Conservation (phyloP, 2,329 filamentous ascomycete species). For the Ramularia collo-cygni region DNA sequence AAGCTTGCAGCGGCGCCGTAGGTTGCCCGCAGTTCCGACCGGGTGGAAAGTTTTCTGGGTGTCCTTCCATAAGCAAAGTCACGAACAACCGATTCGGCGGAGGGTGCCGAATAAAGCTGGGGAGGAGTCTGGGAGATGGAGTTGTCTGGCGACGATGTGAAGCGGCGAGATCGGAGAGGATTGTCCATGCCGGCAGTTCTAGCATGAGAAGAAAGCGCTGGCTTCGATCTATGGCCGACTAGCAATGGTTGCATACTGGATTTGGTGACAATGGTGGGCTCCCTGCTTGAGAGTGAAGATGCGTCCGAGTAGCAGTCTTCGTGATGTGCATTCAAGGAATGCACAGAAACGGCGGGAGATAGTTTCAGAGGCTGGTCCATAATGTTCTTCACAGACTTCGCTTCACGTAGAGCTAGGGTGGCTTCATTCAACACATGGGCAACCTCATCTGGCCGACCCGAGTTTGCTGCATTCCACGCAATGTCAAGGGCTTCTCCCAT, state of each 20-base stretch:
- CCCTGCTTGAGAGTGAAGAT: not conserved
- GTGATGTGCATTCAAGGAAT: constrained; percentile 2
- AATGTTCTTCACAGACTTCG: constrained; percentile 17
- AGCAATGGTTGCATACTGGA: constrained; percentile 1
- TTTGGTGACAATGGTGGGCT: constrained; percentile 6
- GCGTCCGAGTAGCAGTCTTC: not conserved
- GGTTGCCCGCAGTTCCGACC: not conserved
- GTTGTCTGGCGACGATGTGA: constrained; percentile 5
- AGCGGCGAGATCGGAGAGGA: not conserved
- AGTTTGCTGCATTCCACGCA: constrained; percentile 30
- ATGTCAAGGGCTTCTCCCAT: constrained; percentile 36
- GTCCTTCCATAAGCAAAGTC: constrained; percentile 26
- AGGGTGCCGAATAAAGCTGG: constrained; percentile 23
- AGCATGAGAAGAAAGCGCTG: no score
- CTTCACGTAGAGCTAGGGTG: constrained; percentile 29
- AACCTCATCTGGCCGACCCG: constrained; percentile 32
- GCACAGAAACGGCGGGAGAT: constrained; percentile 5
- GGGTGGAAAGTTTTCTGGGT: constrained; percentile 2
- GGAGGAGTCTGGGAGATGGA: constrained; percentile 25
- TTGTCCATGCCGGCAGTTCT: not conserved
- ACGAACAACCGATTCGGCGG: constrained; percentile 26
- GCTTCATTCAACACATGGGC: constrained; percentile 36
- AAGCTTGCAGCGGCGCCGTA: constrained; percentile 53
- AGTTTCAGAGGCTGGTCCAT: constrained; percentile 7
- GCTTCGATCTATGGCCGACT: no score